Evolutionary conservation across 176 grass and related monocot genomes (phyloP), one percentile per base, ranked within the genome.

Genomic region (Ananas comosus): DNA sequence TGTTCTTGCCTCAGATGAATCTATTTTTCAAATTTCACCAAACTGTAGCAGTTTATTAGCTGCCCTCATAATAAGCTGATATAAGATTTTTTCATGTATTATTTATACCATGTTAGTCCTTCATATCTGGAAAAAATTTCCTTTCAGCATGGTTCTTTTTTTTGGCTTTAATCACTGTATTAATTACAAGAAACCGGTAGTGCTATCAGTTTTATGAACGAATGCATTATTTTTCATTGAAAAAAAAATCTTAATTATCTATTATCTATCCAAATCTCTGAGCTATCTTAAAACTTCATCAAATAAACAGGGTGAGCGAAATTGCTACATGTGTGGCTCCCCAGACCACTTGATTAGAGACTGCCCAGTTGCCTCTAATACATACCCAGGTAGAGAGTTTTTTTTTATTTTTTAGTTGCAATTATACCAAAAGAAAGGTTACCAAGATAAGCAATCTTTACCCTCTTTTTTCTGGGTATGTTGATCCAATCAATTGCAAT

Each of bases 241-340:
- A 42, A 42, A 42, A 7, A 42, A 42, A 59, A 8, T 59, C 7
- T 59, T 29, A 27, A 13, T 51, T 25, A 48, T 16, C 25, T 67
- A 48, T 8, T 67, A 67, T 48, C 16, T 67, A 14, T 67, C 27
- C 65, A 47, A 48, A 14, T 16, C 65, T 67, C 65, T 23, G 29
- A 4, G 58, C 51, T 51, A 27, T 59, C 22, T 51, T 65, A 25
- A 48, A 29, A 16, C 13, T 49, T 42, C 33, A 7, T 42, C 4
- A 7, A 42, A 42, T 42, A 64, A 71, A n/a, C 65, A 77, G 74
- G 74, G 74, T 27, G 51, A 51, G 51, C 74, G 65, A 50, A 77
- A 53, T 77, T 77, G 65, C 58, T 77, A 77, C 65, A 77, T 54
- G 74, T 77, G 74, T 50, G 74, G 74, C 42, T 77, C 74, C 18